These are phyloP conservation scores for Penicillium desertorum DNA, from an alignment of 495 filamentous ascomycete species.

Conservation along the genomic window DNA sequence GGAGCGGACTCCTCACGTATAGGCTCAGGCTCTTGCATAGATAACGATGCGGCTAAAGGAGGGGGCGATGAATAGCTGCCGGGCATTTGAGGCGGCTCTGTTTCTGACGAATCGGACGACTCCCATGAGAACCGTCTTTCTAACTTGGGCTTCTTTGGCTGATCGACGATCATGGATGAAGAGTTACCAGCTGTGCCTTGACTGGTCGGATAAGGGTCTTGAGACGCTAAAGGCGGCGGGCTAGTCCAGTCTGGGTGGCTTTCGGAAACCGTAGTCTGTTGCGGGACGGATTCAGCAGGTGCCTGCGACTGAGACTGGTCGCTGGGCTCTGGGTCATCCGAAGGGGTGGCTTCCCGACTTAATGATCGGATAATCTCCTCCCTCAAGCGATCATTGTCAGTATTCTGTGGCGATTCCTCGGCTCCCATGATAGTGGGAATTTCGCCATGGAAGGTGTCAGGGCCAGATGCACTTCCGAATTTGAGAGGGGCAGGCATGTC, in stretches of 20 bases:
- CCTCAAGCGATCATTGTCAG: constrained; percentile 72
- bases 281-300: constrained; percentile 51
- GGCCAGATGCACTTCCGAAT: constrained; percentile 25
- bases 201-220: constrained; percentile 20
- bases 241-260: constrained; percentile 20
- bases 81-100: constrained; percentile 18
- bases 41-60: constrained; percentile 10
- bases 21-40: constrained; percentile 19
- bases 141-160: constrained; percentile 27
- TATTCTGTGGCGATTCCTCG: constrained; percentile 56
- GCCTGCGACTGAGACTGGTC: constrained; percentile 28
- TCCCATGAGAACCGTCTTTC: constrained; percentile 48
- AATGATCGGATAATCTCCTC: constrained; percentile 82
- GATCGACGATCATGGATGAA: constrained; percentile 6
- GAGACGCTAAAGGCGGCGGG: constrained; percentile 18
- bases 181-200: constrained; percentile 12
- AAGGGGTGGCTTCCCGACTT: constrained; percentile 49
- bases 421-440: constrained; percentile 55
- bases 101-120: constrained; percentile 26
- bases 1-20: constrained; percentile 12
- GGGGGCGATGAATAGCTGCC: constrained; percentile 12
- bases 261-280: constrained; percentile 34
- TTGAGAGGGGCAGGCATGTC: constrained; percentile 46
- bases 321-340: constrained; percentile 33
- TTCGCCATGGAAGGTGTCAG: constrained; percentile 24